These are phyloP conservation scores for Fraxinus pennsylvanica DNA, from an alignment of 257 asterid species.

Conservation along the genomic window DNA sequence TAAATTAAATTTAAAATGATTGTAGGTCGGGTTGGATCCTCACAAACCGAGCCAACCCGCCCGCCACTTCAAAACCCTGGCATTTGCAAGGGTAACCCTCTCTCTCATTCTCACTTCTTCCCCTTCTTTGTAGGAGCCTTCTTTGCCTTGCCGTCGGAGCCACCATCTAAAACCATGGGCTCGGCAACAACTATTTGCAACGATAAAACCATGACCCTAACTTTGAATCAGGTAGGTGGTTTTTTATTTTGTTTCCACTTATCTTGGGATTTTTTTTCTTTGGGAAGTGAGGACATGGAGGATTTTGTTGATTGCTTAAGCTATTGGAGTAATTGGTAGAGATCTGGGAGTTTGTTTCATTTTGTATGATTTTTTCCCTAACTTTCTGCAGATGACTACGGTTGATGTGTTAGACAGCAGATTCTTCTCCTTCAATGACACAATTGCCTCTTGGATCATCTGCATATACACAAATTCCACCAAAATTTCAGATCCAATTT, in stretches of 20 bases:
- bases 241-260: not conserved
- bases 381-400: slow-evolving; percentile 71
- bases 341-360: slow-evolving; percentile 10
- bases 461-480: no score
- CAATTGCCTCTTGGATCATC: no score
- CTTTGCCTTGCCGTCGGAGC: slow-evolving; percentile 22
- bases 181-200: no score
- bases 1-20: no score
- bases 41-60: no score
- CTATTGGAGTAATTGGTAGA: slow-evolving; percentile 15
- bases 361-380: slow-evolving; percentile 11
- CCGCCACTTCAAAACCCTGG: no score
- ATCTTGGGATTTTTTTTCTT: not conserved
- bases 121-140: slow-evolving; percentile 42
- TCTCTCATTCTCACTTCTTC: slow-evolving; percentile 33
- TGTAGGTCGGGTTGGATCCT: no score
- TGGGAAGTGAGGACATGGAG: not conserved
- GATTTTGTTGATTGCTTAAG: slow-evolving; percentile 14
- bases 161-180: slow-evolving; percentile 18
- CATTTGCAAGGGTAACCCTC: slow-evolving; percentile 1
- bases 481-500: no score
- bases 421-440: no score
- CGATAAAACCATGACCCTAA: no score
- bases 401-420: slow-evolving; percentile 48
- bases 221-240: no score